Evolutionary conservation across 805 yeast species (phyloP), one percentile per base, ranked within the genome.

Genomic region (Candida boleticola): DNA sequence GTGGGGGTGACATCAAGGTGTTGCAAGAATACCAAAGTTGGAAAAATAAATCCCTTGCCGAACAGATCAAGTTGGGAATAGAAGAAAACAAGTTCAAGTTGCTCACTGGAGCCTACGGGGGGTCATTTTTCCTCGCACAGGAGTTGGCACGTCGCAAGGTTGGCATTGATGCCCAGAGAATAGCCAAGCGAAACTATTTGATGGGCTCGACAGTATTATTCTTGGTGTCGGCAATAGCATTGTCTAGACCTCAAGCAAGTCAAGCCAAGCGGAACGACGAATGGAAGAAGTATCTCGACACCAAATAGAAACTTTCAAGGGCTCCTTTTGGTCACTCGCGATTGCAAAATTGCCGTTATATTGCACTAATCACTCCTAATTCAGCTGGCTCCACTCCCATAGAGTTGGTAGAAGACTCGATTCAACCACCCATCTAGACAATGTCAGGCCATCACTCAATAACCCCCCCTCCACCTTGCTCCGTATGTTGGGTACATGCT

Each of bases 51-150:
- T 51, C 69, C 1, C 19, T 51, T 5, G 13, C 52, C 17, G 73
- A 68, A 34, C 63, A 65, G 48, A 36, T 58, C 16, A 47, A 64
- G 39, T 50, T 61, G 10, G 36, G 53, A 18, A 54, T 68, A 43
- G 53, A 52, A 42, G 52, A 55, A 13, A 51, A 70, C 52, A 66
- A 68, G 54, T 68, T 65, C 53, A 61, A 60, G 39, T 59, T 67
- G 40, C 62, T 68, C 34, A 43, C 65, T 14, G 44, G 59, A 14
- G 45, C 73, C 19, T 70, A 73, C 74, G 62, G 61, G n/a, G 73
- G 61, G 1, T 64, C 72, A 23, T 48, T 61, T 38, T 60, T 38
- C 19, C 29, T 18, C 5, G 41, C 36, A 5, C 23, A 38, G 30
- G 41, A 38, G 17, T 29, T 29, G n/a, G 17, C 41, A 4, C 29